Conservation (phyloP, 495 filamentous ascomycete genomes). For the Immersiella caudata region DNA sequence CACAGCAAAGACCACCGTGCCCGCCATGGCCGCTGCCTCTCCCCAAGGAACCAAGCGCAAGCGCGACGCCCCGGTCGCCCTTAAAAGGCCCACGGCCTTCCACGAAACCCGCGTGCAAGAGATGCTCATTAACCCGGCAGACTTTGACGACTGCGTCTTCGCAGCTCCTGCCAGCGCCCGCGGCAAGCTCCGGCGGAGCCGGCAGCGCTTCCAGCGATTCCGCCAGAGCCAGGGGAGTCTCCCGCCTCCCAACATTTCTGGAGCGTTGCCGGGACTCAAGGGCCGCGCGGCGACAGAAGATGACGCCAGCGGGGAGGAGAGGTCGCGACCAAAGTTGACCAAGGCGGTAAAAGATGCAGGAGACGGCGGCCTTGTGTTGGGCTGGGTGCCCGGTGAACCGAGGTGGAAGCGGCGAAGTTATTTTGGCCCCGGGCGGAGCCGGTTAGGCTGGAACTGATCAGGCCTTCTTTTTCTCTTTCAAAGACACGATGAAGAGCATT, state of each 20-base stretch:
- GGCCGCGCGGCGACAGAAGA: too few relatives aligned
- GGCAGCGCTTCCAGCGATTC: conserved; percentile 15
- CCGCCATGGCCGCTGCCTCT: not conserved
- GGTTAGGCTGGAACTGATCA: too few relatives aligned
- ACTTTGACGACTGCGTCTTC: conserved; percentile 34
- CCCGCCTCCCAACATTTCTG: not conserved
- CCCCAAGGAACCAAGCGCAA: not conserved
- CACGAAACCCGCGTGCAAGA: conserved; percentile 27
- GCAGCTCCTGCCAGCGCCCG: conserved; percentile 12
- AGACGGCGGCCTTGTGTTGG: not conserved
- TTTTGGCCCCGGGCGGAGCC: not conserved
- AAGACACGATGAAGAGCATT: too few relatives aligned
- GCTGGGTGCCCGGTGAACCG: not conserved
- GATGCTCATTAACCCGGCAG: conserved; percentile 33
- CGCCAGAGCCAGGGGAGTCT: conserved; percentile 9
- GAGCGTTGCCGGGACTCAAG: not conserved
- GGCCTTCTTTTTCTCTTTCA: too few relatives aligned
- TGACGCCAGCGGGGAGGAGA: not conserved
- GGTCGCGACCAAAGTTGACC: not conserved
- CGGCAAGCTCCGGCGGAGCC: conserved; percentile 4
- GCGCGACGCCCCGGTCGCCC: not conserved
- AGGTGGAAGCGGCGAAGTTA: not conserved
- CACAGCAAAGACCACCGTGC: not conserved
- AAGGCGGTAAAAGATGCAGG: not conserved
- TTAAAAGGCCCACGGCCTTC: conserved; percentile 21